Evolutionary conservation across 345 rosid species (phyloP), one percentile per base, ranked within the genome.

Genomic region (Murraya koenigii): DNA sequence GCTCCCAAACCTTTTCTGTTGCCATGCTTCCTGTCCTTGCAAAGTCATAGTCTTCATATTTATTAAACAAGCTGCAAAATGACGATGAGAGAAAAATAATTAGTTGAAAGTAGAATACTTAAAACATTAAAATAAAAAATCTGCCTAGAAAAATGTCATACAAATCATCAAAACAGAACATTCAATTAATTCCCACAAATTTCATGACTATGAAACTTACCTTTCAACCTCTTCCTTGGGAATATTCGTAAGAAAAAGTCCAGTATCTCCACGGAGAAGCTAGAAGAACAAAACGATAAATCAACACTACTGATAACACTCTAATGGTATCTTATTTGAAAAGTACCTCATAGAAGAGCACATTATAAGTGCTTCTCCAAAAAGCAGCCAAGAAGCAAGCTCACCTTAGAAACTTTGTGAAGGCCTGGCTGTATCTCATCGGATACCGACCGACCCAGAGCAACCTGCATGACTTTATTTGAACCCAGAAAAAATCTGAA

Each of bases 381-480:
- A 60, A 60, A 7, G 41, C 41, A 32, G 7, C 35, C 41, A 10
- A 54, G 33, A 64, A 17, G 23, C 7, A 66, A 22, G 32, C 74
- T 70, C 82, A 96, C 99, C 95, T 90, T 96, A 55, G 99, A 93
- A 72, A 83, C 91, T 83, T 90, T 94, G 74, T 79, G 80, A 80
- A 93, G 79, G 22, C 98, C 91, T 1, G 95, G 88, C 82, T 91
- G 85, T 72, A 89, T 75, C 87, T 94, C 99, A 81, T 92, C 97
- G n/a, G 95, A 83, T 85, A 77, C 91, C 32, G 94, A 90, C 58
- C 99, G 97, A 74, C 99, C 99, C 41, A 96, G 82, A 65, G 99
- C 90, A 74, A 94, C 95, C 77, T 94, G 98, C 98, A 94, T 96
- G 32, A 94, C 99, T 86, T 94, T 94, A 82, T 96, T 96, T 28